These are phyloP conservation scores for Paradendryphiella salina DNA, from an alignment of 2,329 filamentous ascomycete species.

Conservation along the genomic window DNA sequence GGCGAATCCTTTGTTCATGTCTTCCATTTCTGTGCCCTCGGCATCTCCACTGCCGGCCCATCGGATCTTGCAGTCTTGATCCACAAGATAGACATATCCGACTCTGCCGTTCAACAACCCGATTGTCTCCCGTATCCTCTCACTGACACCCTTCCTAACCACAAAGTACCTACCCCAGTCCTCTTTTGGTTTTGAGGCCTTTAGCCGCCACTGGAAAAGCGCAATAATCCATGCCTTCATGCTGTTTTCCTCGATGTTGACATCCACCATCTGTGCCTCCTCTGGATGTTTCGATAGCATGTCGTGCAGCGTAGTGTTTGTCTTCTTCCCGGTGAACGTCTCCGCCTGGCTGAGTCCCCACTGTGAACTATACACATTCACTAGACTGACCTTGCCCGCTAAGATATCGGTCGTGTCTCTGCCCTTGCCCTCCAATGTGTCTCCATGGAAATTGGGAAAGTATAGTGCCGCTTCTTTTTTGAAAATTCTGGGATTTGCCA, in stretches of 20 bases:
- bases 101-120: slow-evolving; percentile 85
- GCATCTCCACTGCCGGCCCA: slow-evolving; percentile 86
- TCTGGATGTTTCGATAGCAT: slow-evolving; percentile 59
- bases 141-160: slow-evolving; percentile 60
- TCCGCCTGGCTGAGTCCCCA: slow-evolving; percentile 85
- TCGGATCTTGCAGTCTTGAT: slow-evolving; percentile 82
- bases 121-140: slow-evolving; percentile 61
- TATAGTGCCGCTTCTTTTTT: slow-evolving; percentile 79
- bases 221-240: slow-evolving; percentile 63
- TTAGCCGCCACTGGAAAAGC: slow-evolving; percentile 57
- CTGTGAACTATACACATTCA: slow-evolving; percentile 76
- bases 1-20: slow-evolving; percentile 66
- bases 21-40: slow-evolving; percentile 66
- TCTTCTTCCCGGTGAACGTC: slow-evolving; percentile 65
- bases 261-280: slow-evolving; percentile 73
- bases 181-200: slow-evolving; percentile 52
- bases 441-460: slow-evolving; percentile 89
- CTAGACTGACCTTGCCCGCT: slow-evolving; percentile 72
- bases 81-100: slow-evolving; percentile 90
- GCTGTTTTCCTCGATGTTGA: slow-evolving; percentile 85
- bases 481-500: slow-evolving; percentile 83
- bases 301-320: slow-evolving; percentile 71
- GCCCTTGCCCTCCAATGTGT: slow-evolving; percentile 63
- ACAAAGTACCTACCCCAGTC: slow-evolving; percentile 64
- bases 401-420: slow-evolving; percentile 75